These are phyloP conservation scores for Pestalotiopsis sp. DNA, from an alignment of 2,329 filamentous ascomycete species.

Conservation along the genomic window DNA sequence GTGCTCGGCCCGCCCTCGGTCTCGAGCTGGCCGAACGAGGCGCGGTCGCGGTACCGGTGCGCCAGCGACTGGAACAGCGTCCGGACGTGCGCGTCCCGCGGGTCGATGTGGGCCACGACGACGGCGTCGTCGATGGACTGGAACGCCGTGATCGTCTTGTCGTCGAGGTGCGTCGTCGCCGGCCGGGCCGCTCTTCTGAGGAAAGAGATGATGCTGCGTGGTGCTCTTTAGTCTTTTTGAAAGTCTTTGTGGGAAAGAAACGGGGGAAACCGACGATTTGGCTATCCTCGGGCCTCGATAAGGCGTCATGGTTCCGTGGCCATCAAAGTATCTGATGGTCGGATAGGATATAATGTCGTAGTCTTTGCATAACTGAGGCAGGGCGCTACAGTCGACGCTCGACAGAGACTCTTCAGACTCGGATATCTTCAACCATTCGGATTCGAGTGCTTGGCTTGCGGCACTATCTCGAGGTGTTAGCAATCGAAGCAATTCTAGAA, in stretches of 20 bases:
- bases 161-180: conserved; percentile 22
- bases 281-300: conserved; percentile 46
- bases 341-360: conserved; percentile 45
- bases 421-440: conserved; percentile 33
- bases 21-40: conserved; percentile 39
- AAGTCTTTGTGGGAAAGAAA: no score
- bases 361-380: conserved; percentile 38
- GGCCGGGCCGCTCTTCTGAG: conserved; percentile 27
- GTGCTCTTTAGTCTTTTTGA: background rate
- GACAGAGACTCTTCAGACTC: conserved; percentile 24
- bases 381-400: conserved; percentile 41
- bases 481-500: background rate
- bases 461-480: conserved; percentile 21
- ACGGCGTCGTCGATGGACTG: conserved; percentile 38
- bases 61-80: conserved; percentile 35
- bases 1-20: conserved; percentile 13
- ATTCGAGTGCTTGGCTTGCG: conserved; percentile 32
- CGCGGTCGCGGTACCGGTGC: conserved; percentile 36
- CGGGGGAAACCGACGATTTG: conserved; percentile 35
- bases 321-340: conserved; percentile 43
- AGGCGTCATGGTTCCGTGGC: conserved; percentile 30
- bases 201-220: conserved; percentile 33
- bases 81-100: conserved; percentile 27
- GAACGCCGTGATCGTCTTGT: conserved; percentile 30
- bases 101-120: conserved; percentile 39